phyloP scores from a whole-genome alignment of 192 early-diverging fungal species.

The Backusella westeae region DNA sequence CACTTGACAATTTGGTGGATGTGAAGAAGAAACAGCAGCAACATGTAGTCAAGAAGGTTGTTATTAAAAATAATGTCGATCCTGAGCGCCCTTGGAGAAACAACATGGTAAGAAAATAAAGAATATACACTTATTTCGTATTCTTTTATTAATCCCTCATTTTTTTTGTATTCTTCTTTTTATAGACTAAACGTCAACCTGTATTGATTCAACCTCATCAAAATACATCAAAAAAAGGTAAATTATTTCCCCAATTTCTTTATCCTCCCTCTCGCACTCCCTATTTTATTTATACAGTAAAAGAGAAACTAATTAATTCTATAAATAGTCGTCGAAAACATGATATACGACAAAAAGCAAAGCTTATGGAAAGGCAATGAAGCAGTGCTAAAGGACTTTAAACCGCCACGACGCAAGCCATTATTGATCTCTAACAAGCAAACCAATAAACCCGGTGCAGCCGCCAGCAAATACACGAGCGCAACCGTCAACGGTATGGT shows the following conservation, averaged over 20 bases:
- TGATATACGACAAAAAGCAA: neutral
- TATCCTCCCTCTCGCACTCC: neutral
- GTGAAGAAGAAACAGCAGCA: neutral
- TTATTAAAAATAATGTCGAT: neutral
- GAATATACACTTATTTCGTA: neutral
- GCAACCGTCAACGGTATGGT: neutral
- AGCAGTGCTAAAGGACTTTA: neutral
- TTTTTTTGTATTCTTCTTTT: neutral
- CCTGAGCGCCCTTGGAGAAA: constrained; percentile 15
- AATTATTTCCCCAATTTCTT: neutral
- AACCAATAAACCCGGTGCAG: neutral
- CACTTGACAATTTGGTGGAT: constrained; percentile 13
- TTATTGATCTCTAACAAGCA: neutral
- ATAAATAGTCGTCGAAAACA: neutral
- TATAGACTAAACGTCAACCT: constrained; percentile 11
- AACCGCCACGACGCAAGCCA: neutral
- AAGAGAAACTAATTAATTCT: neutral
- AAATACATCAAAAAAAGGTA: constrained; percentile 8
- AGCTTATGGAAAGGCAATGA: constrained; percentile 13
- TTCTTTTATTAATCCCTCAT: neutral
- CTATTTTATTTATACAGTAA: neutral
- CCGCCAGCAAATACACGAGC: neutral
- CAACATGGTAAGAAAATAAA: neutral
- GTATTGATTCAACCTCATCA: constrained; percentile 8
- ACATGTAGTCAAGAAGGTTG: neutral